These are phyloP conservation scores for Ambrosia hybrid DNA, from an alignment of 140 eudicot species.

Conservation along the genomic window DNA sequence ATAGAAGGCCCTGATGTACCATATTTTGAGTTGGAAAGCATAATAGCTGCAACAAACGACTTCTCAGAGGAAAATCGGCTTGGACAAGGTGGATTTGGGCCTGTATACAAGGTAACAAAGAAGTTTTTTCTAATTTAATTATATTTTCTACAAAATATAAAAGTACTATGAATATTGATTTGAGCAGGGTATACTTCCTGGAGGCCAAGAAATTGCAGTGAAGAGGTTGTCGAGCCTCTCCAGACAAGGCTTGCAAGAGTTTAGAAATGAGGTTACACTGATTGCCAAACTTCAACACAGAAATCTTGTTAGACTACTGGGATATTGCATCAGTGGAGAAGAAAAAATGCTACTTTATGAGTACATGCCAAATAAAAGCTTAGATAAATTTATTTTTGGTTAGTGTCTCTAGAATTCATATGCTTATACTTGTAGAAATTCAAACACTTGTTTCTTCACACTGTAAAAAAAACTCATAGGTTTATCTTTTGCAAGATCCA, in stretches of 20 bases:
- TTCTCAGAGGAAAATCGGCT: constrained; percentile 43
- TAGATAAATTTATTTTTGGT: constrained; percentile 58
- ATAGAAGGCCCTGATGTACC: constrained; percentile 31
- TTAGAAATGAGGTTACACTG: too few relatives aligned
- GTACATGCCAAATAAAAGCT: constrained; percentile 21
- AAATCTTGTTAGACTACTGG: too few relatives aligned
- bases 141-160: too few relatives aligned
- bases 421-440: too few relatives aligned
- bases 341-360: too few relatives aligned
- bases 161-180: background rate
- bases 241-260: too few relatives aligned
- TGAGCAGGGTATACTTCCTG: constrained; percentile 47
- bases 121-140: too few relatives aligned
- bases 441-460: too few relatives aligned
- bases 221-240: constrained; percentile 11
- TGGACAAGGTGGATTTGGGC: constrained; percentile 61
- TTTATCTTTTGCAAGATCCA: too few relatives aligned
- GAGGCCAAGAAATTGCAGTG: constrained; percentile 54
- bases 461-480: too few relatives aligned
- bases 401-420: constrained; percentile 5
- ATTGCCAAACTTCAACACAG: too few relatives aligned
- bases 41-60: constrained; percentile 41
- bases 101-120: background rate
- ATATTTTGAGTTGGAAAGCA: constrained; percentile 34
- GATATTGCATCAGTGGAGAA: too few relatives aligned